Conservation (phyloP, 164 flowering plant genomes). For the Akebia trifoliata region DNA sequence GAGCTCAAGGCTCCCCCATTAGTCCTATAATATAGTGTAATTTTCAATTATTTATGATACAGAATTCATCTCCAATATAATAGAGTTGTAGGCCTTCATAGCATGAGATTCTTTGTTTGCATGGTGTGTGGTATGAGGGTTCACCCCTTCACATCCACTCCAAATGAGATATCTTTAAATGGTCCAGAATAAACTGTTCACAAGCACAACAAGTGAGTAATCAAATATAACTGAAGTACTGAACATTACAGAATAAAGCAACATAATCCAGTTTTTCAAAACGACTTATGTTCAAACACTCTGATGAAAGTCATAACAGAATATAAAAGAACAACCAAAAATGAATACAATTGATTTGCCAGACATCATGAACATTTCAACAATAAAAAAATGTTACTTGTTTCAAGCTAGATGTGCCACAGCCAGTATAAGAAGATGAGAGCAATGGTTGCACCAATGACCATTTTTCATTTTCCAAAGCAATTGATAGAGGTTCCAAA, state of each 20-base stretch:
- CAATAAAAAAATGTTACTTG: slow-evolving; percentile 42
- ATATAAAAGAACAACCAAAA: not conserved
- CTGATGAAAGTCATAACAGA: not conserved
- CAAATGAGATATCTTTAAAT: too few species aligned
- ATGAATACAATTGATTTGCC: not conserved
- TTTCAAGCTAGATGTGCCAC: slow-evolving; percentile 88
- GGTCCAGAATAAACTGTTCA: too few species aligned
- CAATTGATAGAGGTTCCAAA: slow-evolving; percentile 84
- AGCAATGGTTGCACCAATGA: slow-evolving; percentile 82
- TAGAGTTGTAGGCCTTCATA: too few species aligned
- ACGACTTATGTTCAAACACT: not conserved
- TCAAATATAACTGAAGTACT: too few species aligned
- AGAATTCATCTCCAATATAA: too few species aligned
- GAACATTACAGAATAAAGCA: not conserved
- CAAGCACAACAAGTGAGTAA: too few species aligned
- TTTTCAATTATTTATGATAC: too few species aligned
- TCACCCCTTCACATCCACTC: too few species aligned
- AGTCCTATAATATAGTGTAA: too few species aligned
- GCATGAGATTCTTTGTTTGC: too few species aligned
- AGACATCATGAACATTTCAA: not conserved
- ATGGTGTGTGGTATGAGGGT: too few species aligned
- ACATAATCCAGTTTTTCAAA: not conserved
- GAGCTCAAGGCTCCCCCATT: too few species aligned
- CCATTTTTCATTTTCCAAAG: slow-evolving; percentile 92
- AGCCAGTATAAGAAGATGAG: slow-evolving; percentile 94